Conservation (phyloP, 805 yeast species). For the Suhomyces pyralidae region DNA sequence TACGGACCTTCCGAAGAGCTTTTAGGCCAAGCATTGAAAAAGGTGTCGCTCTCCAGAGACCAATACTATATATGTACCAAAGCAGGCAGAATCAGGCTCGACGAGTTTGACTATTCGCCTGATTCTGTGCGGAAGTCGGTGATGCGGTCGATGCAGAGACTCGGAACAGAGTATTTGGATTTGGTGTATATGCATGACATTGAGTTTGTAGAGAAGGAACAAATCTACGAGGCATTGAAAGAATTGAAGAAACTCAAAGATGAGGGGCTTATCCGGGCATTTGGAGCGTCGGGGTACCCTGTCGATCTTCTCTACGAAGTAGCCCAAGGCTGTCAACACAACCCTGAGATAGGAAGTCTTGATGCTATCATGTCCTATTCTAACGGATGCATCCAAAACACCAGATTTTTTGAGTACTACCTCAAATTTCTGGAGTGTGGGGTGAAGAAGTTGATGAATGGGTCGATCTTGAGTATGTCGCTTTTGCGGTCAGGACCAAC, state of each 20-base stretch:
- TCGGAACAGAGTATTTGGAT: conserved; percentile 69
- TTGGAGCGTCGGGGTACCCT: conserved; percentile 89
- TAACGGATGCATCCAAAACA: conserved; percentile 80
- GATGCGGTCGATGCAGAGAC: conserved; percentile 60
- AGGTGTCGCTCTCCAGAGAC: conserved; percentile 48
- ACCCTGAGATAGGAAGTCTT: conserved; percentile 52
- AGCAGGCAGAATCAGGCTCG: conserved; percentile 70
- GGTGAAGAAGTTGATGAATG: conserved; percentile 63
- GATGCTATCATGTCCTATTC: conserved; percentile 79
- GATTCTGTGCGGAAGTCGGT: conserved; percentile 61
- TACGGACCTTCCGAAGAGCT: conserved; percentile 84
- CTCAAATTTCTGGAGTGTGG: conserved; percentile 53
- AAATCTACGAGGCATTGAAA: conserved; percentile 59
- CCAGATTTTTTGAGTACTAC: conserved; percentile 44
- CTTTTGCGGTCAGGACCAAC: conserved; percentile 66
- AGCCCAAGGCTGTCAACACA: conserved; percentile 37
- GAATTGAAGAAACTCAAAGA: conserved; percentile 58
- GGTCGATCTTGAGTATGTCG: conserved; percentile 88
- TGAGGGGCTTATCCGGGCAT: conserved; percentile 57
- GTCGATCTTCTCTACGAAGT: conserved; percentile 60
- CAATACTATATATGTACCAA: conserved; percentile 74
- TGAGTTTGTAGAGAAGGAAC: conserved; percentile 64
- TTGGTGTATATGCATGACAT: conserved; percentile 85
- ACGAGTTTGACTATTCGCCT: conserved; percentile 74
- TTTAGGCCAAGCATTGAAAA: conserved; percentile 60